Percentiles rank a stretch among this genome's conserved stretches.
Evolutionary conservation across 345 rosid species (phyloP).

Genomic region (Combretum micranthum): DNA sequence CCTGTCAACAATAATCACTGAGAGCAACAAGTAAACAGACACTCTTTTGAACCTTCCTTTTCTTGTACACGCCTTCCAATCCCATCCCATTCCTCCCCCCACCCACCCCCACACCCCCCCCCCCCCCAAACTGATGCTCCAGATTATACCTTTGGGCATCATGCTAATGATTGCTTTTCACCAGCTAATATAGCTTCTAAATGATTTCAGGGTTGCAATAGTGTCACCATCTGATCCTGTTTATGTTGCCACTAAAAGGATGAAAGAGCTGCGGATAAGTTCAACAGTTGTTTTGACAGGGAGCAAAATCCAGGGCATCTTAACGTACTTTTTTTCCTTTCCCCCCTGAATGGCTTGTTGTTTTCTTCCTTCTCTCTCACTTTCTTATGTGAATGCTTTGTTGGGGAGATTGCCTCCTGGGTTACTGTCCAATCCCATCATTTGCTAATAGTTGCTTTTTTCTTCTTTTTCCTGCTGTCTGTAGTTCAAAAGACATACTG

Average conservation of each 20-base stretch:
- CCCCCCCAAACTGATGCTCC: too few relatives aligned
- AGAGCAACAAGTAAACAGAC: constrained; percentile 45
- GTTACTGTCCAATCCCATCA: not conserved
- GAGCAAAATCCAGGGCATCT: constrained; percentile 72
- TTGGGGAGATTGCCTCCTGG: not conserved
- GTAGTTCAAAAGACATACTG: constrained; percentile 92
- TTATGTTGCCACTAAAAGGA: constrained; percentile 77
- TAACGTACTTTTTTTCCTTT: constrained; percentile 63
- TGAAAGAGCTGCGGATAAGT: constrained; percentile 72
- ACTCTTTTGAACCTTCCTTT: not conserved
- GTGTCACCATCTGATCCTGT: constrained; percentile 84
- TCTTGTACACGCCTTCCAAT: not conserved
- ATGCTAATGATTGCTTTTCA: not conserved
- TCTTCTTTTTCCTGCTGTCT: constrained; percentile 1
- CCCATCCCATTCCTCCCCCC: too few relatives aligned
- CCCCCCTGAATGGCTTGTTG: not conserved
- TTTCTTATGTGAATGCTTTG: not conserved
- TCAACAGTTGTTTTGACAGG: constrained; percentile 63
- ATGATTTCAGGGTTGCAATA: constrained; percentile 50
- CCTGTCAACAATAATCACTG: constrained; percentile 74
- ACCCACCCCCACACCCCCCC: too few relatives aligned
- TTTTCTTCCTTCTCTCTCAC: not conserved
- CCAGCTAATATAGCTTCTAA: constrained; percentile 8
- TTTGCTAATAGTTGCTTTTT: not conserved
- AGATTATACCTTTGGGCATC: too few relatives aligned